A percentile compares a stretch with the other conserved stretches of the same genome.
Conservation (phyloP, 148 eudicot species). For the Selenicereus undatus region DNA sequence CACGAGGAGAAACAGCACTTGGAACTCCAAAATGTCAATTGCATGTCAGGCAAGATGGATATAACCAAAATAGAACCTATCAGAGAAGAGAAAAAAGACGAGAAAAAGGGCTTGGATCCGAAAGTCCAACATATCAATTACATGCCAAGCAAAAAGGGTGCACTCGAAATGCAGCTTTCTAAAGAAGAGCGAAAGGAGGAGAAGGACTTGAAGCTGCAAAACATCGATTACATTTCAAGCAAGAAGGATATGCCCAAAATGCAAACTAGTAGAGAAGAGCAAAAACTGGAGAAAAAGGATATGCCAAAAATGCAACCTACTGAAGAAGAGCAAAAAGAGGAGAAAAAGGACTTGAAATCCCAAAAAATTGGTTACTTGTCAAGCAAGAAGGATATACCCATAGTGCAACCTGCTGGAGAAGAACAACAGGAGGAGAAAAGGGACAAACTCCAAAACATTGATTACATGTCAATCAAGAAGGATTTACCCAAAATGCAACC, state of each 20-base stretch:
- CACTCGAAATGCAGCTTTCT: neutral
- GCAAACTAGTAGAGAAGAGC: neutral
- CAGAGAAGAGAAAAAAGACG: neutral
- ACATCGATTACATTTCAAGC: neutral
- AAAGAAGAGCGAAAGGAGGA: slow-evolving; percentile 4
- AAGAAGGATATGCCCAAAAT: neutral
- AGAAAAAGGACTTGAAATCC: neutral
- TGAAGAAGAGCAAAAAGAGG: neutral
- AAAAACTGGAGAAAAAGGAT: neutral
- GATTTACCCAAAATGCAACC: neutral
- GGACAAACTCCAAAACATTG: neutral
- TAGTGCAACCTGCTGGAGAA: neutral
- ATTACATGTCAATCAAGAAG: neutral
- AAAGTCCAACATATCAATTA: slow-evolving; percentile 6
- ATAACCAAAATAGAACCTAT: too few species aligned
- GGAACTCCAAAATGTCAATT: too few species aligned
- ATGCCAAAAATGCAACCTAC: too few species aligned
- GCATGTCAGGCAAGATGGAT: too few species aligned
- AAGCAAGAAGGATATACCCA: neutral
- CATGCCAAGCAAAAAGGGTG: slow-evolving; percentile 15
- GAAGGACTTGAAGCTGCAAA: neutral
- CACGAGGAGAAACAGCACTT: too few species aligned
- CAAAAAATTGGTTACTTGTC: neutral
- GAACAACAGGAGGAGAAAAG: neutral
- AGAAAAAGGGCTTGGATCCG: slow-evolving; percentile 5